These are phyloP conservation scores for Aspergillus pseudoterreus DNA, from an alignment of 2,329 filamentous ascomycete genomes.

Conservation along the genomic window DNA sequence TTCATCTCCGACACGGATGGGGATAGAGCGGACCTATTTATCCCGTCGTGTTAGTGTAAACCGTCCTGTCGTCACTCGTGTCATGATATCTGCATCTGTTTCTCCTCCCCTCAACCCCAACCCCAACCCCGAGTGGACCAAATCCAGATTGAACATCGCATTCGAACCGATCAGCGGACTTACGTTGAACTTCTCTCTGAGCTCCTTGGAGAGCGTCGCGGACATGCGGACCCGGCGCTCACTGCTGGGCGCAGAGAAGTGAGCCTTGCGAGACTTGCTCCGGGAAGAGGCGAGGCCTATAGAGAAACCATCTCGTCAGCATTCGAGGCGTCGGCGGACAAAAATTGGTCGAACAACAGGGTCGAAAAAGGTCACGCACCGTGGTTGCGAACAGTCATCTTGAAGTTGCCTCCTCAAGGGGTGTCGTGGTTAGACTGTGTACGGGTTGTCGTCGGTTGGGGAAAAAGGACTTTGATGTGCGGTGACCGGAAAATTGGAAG, in stretches of 20 bases:
- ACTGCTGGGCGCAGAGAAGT: slow-evolving; percentile 68
- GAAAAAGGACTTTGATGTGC: slow-evolving; percentile 8
- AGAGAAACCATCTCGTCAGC: slow-evolving; percentile 9
- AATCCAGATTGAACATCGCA: background rate
- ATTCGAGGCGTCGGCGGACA: background rate
- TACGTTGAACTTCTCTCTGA: slow-evolving; percentile 99
- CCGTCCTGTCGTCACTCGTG: background rate
- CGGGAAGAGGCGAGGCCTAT: slow-evolving; percentile 65
- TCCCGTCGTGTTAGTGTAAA: slow-evolving; percentile 2
- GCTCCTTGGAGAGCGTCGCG: slow-evolving; percentile 91
- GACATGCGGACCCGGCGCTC: slow-evolving; percentile 96
- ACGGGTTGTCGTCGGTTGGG: slow-evolving; percentile 14
- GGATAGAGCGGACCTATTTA: slow-evolving; percentile 81
- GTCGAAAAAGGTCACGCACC: slow-evolving; percentile 19
- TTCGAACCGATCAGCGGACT: slow-evolving; percentile 31
- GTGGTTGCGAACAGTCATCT: slow-evolving; percentile 30
- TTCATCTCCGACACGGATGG: slow-evolving; percentile 96
- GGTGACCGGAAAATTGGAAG: slow-evolving; percentile 16
- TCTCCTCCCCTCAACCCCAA: background rate
- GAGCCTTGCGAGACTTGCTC: slow-evolving; percentile 98
- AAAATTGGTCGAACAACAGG: background rate
- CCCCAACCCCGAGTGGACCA: background rate
- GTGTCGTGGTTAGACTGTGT: slow-evolving; percentile 13
- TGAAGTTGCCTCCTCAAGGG: slow-evolving; percentile 21
- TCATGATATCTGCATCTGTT: background rate